Evolutionary conservation across 306 rosid species (phyloP), one percentile per base, ranked within the genome.

Genomic region (Cucurbita ficifolia): DNA sequence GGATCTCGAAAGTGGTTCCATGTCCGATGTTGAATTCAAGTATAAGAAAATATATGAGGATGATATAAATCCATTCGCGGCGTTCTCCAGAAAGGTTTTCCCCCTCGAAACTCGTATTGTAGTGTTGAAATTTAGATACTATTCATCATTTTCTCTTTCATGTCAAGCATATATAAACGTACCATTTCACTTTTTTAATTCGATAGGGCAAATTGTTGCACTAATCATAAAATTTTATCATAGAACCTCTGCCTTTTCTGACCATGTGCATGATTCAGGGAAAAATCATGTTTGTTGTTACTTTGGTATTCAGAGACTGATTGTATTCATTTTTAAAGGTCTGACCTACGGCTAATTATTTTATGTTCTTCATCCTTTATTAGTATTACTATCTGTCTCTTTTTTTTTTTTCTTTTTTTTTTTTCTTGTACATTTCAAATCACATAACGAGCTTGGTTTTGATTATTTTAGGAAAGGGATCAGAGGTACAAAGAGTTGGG

Each of bases 401-500:
- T 2, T 40, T 2, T 82, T 19, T 35, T 42, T 55, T 10, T n/a
- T n/a, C n/a, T n/a, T 59, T 36, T 74, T 65, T 64, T 57, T 19
- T 35, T 42, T 55, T 10, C 73, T 63, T 56, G 13, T 63, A 36
- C 24, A n/a, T 51, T 68, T 57, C 57, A 21, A 29, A 78, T 68
- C 55, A 16, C 81, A 21, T 59, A 65, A 76, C 78, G 58, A 64
- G 51, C 4, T 76, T 67, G 72, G 19, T 46, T 50, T 61, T 81
- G 36, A 73, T 49, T 69, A 4, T 69, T 63, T 50, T 78, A 94
- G 99, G 99, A 94, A 89, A 89, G 86, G 86, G 99, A 94, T 86
- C 99, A 91, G 81, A 88, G 99, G 83, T 91, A 91, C 89, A 94
- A 89, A 82, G 99, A 94, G 75, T 80, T 94, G 86, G 99, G 97